Base-by-base conservation (phyloP, 768 basidiomycete species). In the Sarcodon aspratus region DNA sequence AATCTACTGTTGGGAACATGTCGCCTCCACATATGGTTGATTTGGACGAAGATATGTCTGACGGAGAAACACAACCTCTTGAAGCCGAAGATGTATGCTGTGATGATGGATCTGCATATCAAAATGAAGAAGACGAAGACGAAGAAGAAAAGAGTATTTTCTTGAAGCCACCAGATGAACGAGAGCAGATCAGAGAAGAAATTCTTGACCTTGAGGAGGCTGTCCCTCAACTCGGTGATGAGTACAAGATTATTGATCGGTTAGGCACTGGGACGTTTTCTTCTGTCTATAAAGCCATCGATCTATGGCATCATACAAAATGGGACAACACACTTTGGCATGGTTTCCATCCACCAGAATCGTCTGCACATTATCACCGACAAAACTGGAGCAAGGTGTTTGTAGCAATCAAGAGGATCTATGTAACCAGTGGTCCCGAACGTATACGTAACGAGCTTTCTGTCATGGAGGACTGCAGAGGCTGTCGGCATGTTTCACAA, bases 251-350 rank as follows among this genome's bases (percentile, higher is more conserved):
- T 34, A 63, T 97, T 34, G 95, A 97, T 67, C 78, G 94, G 1
- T 76, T 99, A 0, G 96, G 96, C 11, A 97, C 94, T 48, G 95
- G 95, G 12, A 99, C 95, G 1, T 99, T 99, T 67, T 97, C 95
- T 0, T 93, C 93, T 9, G 96, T 99, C n/a, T 99, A 97, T 75
- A 96, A 98, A 59, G 96, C 94, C 0, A 64, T 94, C 54, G 96
- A 99, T 63, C 57, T 85, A 12, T 66, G 73, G 50, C 78, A 85
- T 57, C 78, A 89, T 55, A 67, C 73, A 45, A 84, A 85, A 47
- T 89, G 80, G 81, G 75, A 87, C 62, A 89, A 91, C 57, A 55
- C 63, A 5, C 70, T 78, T 10, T 91, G 88, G 88, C 78, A 78
- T 33, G 83, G 83, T 1, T 63, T 67, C 43, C 84, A 85, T 57